Base-by-base conservation (phyloP, 2,329 filamentous ascomycete genomes). In the Ilyonectria mors-panacis region DNA sequence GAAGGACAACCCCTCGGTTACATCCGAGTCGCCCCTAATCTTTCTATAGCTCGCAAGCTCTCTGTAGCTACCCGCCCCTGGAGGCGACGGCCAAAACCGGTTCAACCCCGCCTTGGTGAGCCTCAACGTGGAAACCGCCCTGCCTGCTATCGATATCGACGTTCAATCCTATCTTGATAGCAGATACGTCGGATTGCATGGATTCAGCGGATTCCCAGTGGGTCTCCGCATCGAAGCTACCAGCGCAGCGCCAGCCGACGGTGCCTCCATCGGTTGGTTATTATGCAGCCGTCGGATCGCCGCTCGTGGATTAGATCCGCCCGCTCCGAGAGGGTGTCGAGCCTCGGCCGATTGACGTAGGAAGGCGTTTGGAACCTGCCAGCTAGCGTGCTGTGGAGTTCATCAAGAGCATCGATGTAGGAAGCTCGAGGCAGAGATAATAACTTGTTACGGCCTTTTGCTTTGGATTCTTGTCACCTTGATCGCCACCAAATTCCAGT, bases 201-300 rank as follows among this genome's bases (percentile, higher is more conserved):
- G 39, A 5, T n/a, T 6, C 39, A 8, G 15, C 15, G 39, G 15
- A 7, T n/a, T 17, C 15, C 13, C n/a, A n/a, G 39, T n/a, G 30
- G 30, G 30, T 33, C 30, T 4, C 39, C 39, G 8, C 15, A n/a
- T n/a, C 39, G 39, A n/a, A 42, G 39, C 15, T 8, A 42, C 39
- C 39, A 42, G 15, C 15, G 39, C 39, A n/a, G 6, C 39, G n/a
- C 39, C 39, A 42, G 7, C 39, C 39, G 15, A 42, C 15, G 39
- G 39, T 17, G 37, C 15, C 10, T 17, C 37, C 3, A 17, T 39
- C 15, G 15, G 15, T 15, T 42, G 39, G 39, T 42, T 42, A 6
- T 26, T 26, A 59, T 59, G 44, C 56, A 59, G 33, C 56, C 56
- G 56, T 59, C 56, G 44, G 56, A 59, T 39, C 33, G 45, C 30